These are phyloP conservation scores for Vigna angularis DNA, from an alignment of 306 rosid species.

Conservation along the genomic window DNA sequence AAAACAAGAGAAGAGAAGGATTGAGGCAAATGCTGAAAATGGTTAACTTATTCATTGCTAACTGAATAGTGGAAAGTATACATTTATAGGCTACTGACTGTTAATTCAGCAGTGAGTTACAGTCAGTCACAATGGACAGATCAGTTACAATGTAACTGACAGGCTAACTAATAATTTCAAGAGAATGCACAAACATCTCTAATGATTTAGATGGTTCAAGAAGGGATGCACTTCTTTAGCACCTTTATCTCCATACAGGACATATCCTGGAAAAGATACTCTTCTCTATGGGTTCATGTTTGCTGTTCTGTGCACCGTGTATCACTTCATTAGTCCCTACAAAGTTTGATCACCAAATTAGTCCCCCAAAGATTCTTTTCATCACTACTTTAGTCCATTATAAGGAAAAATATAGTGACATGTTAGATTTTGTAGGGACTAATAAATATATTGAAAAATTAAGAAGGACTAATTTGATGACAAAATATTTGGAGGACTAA, in stretches of 20 bases:
- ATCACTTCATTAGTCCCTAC: not conserved
- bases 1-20: not conserved
- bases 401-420: not conserved
- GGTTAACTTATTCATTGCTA: not conserved
- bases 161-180: not conserved
- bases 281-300: not conserved
- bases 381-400: not conserved
- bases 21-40: not conserved
- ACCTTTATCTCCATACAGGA: not conserved
- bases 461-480: not conserved
- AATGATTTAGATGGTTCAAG: constrained; percentile 1
- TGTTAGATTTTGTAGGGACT: not conserved
- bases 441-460: not conserved
- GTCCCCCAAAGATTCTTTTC: not conserved
- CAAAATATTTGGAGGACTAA: not conserved
- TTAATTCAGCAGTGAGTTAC: not conserved
- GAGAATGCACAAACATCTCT: not conserved
- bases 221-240: constrained; percentile 5
- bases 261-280: not conserved
- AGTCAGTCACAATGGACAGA: not conserved
- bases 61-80: not conserved
- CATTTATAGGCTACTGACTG: not conserved
- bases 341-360: not conserved
- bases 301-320: not conserved
- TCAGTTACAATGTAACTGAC: not conserved